Conservation (phyloP, 257 asterid genomes). For the Mentha longifolia region DNA sequence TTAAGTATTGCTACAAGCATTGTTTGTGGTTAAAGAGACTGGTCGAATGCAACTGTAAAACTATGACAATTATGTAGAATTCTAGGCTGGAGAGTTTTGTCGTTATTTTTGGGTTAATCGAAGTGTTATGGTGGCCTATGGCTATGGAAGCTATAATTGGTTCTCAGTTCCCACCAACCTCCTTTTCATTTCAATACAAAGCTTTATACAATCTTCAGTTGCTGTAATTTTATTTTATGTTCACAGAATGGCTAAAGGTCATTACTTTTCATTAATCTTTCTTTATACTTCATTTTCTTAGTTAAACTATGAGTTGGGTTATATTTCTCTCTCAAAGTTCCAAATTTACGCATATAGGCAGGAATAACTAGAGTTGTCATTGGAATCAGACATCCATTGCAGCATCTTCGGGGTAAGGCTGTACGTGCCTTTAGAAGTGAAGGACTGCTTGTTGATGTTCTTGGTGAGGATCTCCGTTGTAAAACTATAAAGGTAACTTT, state of each 20-base stretch:
- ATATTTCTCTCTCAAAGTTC: constrained; percentile 27
- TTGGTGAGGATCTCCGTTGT: constrained; percentile 81
- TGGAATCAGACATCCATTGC: constrained; percentile 93
- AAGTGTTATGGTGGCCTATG: constrained; percentile 12
- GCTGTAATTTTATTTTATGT: neutral
- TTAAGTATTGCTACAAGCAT: neutral
- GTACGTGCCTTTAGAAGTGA: constrained; percentile 77
- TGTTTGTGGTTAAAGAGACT: neutral
- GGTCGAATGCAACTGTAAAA: neutral
- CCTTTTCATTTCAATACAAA: neutral
- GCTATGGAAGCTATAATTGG: constrained; percentile 1
- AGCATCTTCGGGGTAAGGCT: constrained; percentile 89
- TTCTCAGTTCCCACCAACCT: neutral
- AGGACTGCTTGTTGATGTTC: constrained; percentile 89
- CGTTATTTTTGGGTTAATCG: neutral
- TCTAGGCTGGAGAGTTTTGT: neutral
- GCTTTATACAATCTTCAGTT: neutral
- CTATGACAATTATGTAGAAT: constrained; percentile 11
- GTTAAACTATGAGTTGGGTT: neutral
- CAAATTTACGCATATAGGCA: constrained; percentile 60
- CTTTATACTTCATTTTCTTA: neutral
- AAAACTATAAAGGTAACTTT: constrained; percentile 69
- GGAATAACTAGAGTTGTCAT: constrained; percentile 87
- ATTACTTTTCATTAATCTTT: neutral
- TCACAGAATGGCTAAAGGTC: neutral